These are phyloP conservation scores for Bathelium albidoporum DNA, from an alignment of 495 filamentous ascomycete species.

Conservation along the genomic window DNA sequence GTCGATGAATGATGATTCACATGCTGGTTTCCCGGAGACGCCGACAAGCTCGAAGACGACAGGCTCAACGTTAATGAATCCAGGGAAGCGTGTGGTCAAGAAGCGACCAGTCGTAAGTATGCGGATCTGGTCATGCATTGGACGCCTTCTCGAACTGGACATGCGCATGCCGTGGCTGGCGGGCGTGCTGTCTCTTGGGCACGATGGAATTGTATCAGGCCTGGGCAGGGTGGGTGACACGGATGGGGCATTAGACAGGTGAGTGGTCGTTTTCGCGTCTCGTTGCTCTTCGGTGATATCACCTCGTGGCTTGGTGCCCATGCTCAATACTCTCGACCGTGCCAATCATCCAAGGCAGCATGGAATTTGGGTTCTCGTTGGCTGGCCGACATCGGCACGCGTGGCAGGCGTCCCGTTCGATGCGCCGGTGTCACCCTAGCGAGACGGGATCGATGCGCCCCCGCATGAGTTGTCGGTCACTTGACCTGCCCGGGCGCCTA, in stretches of 20 bases:
- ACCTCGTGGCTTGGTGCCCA: background rate
- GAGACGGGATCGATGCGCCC: constrained; percentile 10
- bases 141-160: constrained; percentile 58
- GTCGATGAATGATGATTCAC: background rate
- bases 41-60: background rate
- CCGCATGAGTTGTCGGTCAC: constrained; percentile 60
- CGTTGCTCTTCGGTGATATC: constrained; percentile 11
- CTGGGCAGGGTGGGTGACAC: constrained; percentile 64
- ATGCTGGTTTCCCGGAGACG: background rate
- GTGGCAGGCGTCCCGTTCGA: background rate
- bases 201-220: constrained; percentile 58
- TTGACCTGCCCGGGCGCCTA: constrained; percentile 40
- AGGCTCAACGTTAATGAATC: background rate
- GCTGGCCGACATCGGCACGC: constrained; percentile 7
- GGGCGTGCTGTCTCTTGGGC: constrained; percentile 59
- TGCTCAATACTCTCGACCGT: constrained; percentile 3
- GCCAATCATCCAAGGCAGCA: background rate
- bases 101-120: constrained; percentile 66
- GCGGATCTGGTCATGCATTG: constrained; percentile 58
- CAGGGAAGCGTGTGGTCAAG: background rate
- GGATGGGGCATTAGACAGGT: constrained; percentile 80
- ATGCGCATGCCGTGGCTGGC: constrained; percentile 77
- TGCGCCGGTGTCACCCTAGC: background rate
- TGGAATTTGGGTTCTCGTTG: background rate
- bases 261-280: constrained; percentile 38